Conservation (phyloP, 2,329 filamentous ascomycete species). For the Colletotrichum sp. region DNA sequence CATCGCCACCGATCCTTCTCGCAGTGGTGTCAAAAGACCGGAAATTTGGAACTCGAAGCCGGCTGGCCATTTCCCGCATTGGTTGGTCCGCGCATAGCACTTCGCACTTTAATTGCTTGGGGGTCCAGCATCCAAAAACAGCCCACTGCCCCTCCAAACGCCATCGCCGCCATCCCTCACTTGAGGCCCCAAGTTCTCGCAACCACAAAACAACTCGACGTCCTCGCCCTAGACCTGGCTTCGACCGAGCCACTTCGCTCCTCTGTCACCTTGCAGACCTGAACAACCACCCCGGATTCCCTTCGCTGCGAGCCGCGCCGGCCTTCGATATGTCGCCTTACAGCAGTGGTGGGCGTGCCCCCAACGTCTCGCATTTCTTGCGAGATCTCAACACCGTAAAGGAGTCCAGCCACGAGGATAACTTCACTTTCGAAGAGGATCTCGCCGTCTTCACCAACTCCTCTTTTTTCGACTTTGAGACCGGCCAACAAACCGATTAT, state of each 20-base stretch:
- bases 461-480: constrained; percentile 81
- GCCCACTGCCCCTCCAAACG: constrained; percentile 8
- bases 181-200: not conserved
- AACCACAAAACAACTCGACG: constrained; percentile 17
- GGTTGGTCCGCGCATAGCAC: not conserved
- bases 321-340: constrained; percentile 68
- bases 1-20: not conserved
- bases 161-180: not conserved
- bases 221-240: not conserved
- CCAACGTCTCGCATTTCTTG: constrained; percentile 90
- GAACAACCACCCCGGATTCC: not conserved
- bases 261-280: not conserved
- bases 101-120: not conserved
- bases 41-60: constrained; percentile 1
- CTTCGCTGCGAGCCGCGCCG: constrained; percentile 1
- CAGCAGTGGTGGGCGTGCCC: constrained; percentile 73
- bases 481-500: constrained; percentile 64
- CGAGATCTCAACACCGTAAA: constrained; percentile 81
- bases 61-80: not conserved
- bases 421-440: constrained; percentile 72
- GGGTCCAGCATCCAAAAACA: not conserved
- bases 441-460: constrained; percentile 83
- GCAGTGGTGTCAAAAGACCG: not conserved
- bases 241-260: constrained; percentile 4
- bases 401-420: constrained; percentile 60